Conservation (phyloP, 2,329 filamentous ascomycete genomes). For the Fusarium udum region DNA sequence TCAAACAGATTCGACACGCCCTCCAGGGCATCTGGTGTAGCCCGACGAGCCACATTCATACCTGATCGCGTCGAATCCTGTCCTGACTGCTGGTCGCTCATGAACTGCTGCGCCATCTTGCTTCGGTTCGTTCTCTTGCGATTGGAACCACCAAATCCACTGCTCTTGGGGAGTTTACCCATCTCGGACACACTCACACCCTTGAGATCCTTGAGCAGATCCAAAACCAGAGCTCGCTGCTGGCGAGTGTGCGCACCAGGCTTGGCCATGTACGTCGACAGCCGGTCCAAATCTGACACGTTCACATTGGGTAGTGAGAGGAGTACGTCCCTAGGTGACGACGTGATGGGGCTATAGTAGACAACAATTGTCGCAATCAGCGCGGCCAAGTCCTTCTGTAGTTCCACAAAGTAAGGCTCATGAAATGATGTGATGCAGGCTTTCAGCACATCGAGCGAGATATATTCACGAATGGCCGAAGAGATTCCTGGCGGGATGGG, state of each 20-base stretch:
- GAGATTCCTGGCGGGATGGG: slow-evolving; percentile 64
- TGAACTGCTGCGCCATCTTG: slow-evolving; percentile 73
- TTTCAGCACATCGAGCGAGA: slow-evolving; percentile 87
- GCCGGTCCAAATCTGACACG: slow-evolving; percentile 70
- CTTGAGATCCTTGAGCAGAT: slow-evolving; percentile 85
- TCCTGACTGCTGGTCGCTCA: slow-evolving; percentile 60
- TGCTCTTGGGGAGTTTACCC: slow-evolving; percentile 77
- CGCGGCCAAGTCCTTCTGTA: slow-evolving; percentile 89
- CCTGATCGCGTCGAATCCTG: slow-evolving; percentile 44
- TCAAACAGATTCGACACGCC: slow-evolving; percentile 64
- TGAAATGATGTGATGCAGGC: slow-evolving; percentile 90
- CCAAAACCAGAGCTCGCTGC: slow-evolving; percentile 83
- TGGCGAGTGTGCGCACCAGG: slow-evolving; percentile 72
- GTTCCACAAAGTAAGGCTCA: slow-evolving; percentile 95
- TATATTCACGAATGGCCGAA: slow-evolving; percentile 83
- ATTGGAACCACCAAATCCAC: slow-evolving; percentile 47
- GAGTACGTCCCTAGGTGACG: slow-evolving; percentile 79
- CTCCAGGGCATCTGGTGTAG: slow-evolving; percentile 62
- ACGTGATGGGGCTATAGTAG: slow-evolving; percentile 74
- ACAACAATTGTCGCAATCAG: slow-evolving; percentile 88
- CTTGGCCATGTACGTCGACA: slow-evolving; percentile 68
- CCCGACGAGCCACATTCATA: slow-evolving; percentile 44
- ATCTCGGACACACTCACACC: slow-evolving; percentile 94
- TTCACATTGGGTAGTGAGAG: slow-evolving; percentile 81
- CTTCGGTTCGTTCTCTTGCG: slow-evolving; percentile 44